Percentiles rank a stretch among this genome's conserved stretches.
Evolutionary conservation across 179 eudicot genomes (phyloP).

Genomic region (Vitellaria paradoxa): DNA sequence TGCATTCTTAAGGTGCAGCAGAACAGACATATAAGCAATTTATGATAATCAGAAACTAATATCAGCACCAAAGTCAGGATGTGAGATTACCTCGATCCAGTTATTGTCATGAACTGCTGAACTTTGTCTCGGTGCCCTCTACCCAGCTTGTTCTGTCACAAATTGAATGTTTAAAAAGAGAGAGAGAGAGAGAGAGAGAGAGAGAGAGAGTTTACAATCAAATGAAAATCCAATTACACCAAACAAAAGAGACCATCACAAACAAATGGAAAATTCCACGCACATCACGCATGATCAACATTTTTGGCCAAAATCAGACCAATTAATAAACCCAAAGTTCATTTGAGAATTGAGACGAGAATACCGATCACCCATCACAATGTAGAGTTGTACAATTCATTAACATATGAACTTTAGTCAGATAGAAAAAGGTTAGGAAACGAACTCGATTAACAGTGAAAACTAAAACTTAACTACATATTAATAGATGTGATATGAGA

Average conservation of each 20-base stretch:
- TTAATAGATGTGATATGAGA: not conserved
- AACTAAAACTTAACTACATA: no score
- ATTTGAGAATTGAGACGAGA: no score
- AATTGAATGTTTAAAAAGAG: not conserved
- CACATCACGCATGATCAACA: not conserved
- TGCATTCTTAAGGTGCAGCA: no score
- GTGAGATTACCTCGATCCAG: slow-evolving; percentile 52
- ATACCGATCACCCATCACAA: no score
- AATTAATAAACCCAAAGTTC: no score
- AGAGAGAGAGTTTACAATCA: not conserved
- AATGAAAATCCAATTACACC: not conserved
- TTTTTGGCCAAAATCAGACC: no score
- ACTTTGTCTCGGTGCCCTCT: slow-evolving; percentile 69
- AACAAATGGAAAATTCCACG: not conserved
- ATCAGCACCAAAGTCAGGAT: not conserved
- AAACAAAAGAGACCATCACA: not conserved
- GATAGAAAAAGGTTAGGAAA: not conserved
- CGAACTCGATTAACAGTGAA: not conserved
- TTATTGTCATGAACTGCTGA: slow-evolving; percentile 63
- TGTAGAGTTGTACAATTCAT: no score
- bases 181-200: no score
- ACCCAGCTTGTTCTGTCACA: slow-evolving; percentile 54
- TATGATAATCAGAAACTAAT: no score
- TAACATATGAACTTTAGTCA: no score
- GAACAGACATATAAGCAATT: no score